Conservation (phyloP, 345 rosid species). For the Chamaenerion angustifolium region DNA sequence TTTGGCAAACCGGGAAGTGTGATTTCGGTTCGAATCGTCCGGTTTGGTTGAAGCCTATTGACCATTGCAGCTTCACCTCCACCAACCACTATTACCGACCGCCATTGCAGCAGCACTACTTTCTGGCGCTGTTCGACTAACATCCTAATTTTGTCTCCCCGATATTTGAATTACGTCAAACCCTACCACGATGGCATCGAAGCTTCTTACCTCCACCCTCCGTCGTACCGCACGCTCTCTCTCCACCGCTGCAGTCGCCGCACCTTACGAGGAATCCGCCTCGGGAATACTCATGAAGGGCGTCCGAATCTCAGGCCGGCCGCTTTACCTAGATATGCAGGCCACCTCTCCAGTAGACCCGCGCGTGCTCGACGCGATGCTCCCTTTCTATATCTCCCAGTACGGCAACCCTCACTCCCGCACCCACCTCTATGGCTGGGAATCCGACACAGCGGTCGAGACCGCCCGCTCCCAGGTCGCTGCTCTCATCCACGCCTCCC, state of each 20-base stretch:
- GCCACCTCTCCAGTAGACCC: slow-evolving; percentile 90
- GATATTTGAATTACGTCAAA: background rate
- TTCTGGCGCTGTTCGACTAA: too few relatives aligned
- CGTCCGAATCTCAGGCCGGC: slow-evolving; percentile 51
- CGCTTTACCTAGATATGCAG: slow-evolving; percentile 70
- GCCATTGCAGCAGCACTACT: too few relatives aligned
- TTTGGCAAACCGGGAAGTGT: too few relatives aligned
- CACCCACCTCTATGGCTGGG: slow-evolving; percentile 95
- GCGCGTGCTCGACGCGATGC: slow-evolving; percentile 76
- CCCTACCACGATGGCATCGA: slow-evolving; percentile 41
- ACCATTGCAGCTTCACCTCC: too few relatives aligned
- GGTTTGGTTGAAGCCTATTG: too few relatives aligned
- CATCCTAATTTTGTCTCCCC: too few relatives aligned
- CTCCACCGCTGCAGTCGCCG: slow-evolving; percentile 16
- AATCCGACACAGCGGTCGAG: slow-evolving; percentile 80
- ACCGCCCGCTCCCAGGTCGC: slow-evolving; percentile 67
- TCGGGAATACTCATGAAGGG: slow-evolving; percentile 49
- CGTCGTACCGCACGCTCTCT: slow-evolving; percentile 29
- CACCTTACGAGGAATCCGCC: slow-evolving; percentile 22
- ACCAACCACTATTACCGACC: too few relatives aligned
- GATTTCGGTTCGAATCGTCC: too few relatives aligned
- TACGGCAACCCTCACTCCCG: slow-evolving; percentile 95
- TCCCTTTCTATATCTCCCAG: slow-evolving; percentile 48
- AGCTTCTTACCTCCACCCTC: slow-evolving; percentile 29
- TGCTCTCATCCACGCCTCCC: slow-evolving; percentile 63